Evolutionary conservation across 1,284 basidiomycete species (phyloP), one percentile per base, ranked within the genome.

Genomic region (Boletus semigastroideus): DNA sequence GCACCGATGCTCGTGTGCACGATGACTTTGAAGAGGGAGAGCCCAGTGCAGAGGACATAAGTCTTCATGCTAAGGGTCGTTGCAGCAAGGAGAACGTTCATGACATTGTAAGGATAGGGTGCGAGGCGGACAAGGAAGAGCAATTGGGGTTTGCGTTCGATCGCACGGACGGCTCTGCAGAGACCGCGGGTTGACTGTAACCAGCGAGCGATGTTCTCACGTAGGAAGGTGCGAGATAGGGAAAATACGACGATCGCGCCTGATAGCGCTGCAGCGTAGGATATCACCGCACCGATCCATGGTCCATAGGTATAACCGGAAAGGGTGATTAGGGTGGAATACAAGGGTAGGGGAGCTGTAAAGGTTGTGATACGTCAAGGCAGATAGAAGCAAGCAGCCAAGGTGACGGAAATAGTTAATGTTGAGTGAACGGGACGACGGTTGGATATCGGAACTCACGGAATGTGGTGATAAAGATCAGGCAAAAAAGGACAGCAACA

Each of bases 21-120:
- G 69, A 92, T 84, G 59, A 94, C 82, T 71, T 94, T 94, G 78
- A 90, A 84, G 49, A 94, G 78, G 34, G 87, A 90, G 30, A 92
- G 77, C 6, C 85, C 90, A 9, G 91, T 94, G 73, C 90, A 92
- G 43, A 80, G 64, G 27, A 83, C 80, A 71, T 92, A 94, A 11
- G 90, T 92, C 56, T 78, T 78, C 60, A 93, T 75, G 11, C 83
- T 86, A 58, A 94, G 79, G n/a, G 85, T 84, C n/a, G 89, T 84
- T n/a, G 89, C 88, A 3, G 91, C 91, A 33, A 94, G 80, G 40
- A 94, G 80, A 61, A 87, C 90, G 73, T 94, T 94, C 85, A 94
- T 90, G 63, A 94, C 86, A 70, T 94, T 94, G 75, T 88, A 90
- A 0, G 87, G 88, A 65, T 90, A 90, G 5, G 88, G 88, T 17